Evolutionary conservation across 495 filamentous ascomycete species (phyloP).

Genomic region (Lasiosphaeriaceae sp.): DNA sequence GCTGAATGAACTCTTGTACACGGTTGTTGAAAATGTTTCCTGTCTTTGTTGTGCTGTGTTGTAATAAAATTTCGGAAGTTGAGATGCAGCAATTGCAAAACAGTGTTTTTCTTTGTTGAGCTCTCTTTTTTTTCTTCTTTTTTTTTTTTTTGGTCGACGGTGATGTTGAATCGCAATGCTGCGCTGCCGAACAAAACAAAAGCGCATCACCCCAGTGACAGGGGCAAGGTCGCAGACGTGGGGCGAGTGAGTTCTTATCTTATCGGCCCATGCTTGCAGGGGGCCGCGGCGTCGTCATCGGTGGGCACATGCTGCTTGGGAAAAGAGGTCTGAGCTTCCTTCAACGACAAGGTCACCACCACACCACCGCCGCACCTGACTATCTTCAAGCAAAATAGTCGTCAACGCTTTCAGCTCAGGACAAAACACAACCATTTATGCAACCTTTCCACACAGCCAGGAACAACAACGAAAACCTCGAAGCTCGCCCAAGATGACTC

Average conservation of each 20-base stretch:
- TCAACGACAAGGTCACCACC: conserved; percentile 4
- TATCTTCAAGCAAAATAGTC: not conserved
- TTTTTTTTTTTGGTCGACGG: no score
- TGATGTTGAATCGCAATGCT: not conserved
- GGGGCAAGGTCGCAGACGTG: not conserved
- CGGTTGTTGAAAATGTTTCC: no score
- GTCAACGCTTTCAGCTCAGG: not conserved
- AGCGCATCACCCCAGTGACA: conserved; percentile 21
- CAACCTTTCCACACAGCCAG: not conserved
- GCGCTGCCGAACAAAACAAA: not conserved
- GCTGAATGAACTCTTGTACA: no score
- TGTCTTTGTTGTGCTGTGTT: not conserved
- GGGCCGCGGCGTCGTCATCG: conserved; percentile 31
- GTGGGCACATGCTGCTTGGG: conserved; percentile 20
- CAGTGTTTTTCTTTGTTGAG: no score
- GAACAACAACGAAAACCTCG: not conserved
- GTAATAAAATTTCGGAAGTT: no score
- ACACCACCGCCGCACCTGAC: not conserved
- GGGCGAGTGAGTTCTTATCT: conserved; percentile 24
- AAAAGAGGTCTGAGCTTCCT: conserved; percentile 21
- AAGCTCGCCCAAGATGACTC: conserved; percentile 49
- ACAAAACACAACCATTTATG: no score
- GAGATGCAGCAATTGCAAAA: no score
- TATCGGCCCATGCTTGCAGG: conserved; percentile 18
- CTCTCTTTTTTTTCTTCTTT: no score